Evolutionary conservation across 2,329 filamentous ascomycete species (phyloP).

Genomic region (Laburnicola sp.): DNA sequence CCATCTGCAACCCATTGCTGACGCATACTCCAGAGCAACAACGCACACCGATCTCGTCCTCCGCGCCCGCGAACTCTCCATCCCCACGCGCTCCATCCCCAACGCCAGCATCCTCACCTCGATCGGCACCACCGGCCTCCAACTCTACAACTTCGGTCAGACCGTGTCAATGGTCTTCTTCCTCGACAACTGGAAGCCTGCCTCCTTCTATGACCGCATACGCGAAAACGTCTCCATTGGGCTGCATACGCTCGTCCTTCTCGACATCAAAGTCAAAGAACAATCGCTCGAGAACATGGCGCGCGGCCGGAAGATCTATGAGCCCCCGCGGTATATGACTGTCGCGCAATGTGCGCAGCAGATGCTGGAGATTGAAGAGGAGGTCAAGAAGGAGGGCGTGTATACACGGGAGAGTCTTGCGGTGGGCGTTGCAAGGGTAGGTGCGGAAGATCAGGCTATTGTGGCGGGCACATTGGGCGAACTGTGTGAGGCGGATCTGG

Average conservation of each 20-base stretch:
- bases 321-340: conserved; percentile 72
- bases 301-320: conserved; percentile 66
- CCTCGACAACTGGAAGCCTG: conserved; percentile 88
- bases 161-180: conserved; percentile 99
- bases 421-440: conserved; percentile 85
- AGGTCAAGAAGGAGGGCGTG: conserved; percentile 62
- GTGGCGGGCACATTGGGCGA: conserved; percentile 85
- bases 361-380: conserved; percentile 76
- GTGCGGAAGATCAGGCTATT: conserved; percentile 81
- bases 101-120: conserved; percentile 97
- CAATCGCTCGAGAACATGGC: conserved; percentile 89
- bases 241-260: conserved; percentile 85
- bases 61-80: conserved; percentile 81
- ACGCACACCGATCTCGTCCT: conserved; percentile 96
- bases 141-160: conserved; percentile 99
- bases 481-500: conserved; percentile 75
- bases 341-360: conserved; percentile 77
- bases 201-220: conserved; percentile 92
- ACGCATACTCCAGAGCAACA: conserved; percentile 66
- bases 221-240: conserved; percentile 83
- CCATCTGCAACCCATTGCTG: background rate
- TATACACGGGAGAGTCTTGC: conserved; percentile 83
- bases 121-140: conserved; percentile 88
- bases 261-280: conserved; percentile 99
- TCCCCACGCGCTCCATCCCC: conserved; percentile 79